Evolutionary conservation across 2,329 filamentous ascomycete genomes (phyloP), one percentile per base, ranked within the genome.

Genomic region (Verticillium dahliae): DNA sequence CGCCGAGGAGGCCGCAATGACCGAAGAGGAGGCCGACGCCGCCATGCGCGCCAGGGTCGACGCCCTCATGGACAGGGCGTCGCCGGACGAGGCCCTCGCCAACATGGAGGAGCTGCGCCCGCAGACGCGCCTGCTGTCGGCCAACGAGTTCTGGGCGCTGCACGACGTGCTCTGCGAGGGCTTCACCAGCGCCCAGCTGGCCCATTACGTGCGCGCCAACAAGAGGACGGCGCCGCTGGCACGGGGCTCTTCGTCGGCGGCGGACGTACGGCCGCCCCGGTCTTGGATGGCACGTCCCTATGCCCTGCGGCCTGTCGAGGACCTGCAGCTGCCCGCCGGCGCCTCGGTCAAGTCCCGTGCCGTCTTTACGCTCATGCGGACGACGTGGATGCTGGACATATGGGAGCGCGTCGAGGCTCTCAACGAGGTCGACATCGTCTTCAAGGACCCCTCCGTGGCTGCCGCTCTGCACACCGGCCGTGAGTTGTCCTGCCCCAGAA

Each of bases 51-150:
- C 45, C 45, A 50, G 45, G 65, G 60, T 77, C 4, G 64, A 70
- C 1, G 65, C 68, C 10, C 67, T 73, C 35, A 66, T 63, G 2
- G 64, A 65, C 3, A 67, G 72, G 2, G 63, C 70, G 1, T 69
- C 66, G 1, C 58, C 64, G 2, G 69, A 75, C 18, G 77, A 83
- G 52, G 70, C 78, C 1, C 68, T 74, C 57, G 68, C 70, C 3
- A 80, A 82, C 62, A 78, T 87, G 18, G 72, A 84, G 37, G 77
- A 78, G 60, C 67, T 86, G 38, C 75, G 75, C 41, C 84, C 83
- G 1, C 73, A 75, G 6, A 74, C 74, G 31, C 73, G 63, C 1
- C 66, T 75, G 9, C 61, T 85, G 4, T 67, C 72, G 1, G 66
- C 70, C 38, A 71, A 68, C 0, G 74, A 81, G 6, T 84, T 83